Base-by-base conservation (phyloP, 2,329 filamentous ascomycete species). In the Rachicladosporium sp. region DNA sequence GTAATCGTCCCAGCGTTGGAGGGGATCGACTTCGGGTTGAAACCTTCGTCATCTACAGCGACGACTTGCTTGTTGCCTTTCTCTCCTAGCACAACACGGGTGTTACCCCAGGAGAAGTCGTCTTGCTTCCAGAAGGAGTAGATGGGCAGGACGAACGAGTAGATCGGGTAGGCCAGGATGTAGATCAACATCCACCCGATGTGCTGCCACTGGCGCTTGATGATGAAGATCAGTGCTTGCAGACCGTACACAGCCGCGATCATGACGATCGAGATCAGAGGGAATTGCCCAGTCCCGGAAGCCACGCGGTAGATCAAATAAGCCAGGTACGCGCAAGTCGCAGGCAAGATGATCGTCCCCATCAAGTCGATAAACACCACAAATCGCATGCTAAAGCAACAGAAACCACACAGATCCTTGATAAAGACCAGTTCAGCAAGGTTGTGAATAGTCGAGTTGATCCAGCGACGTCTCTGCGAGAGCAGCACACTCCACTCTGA, bases 51-150 rank as follows among this genome's bases (percentile, higher is more conserved):
- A 40, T 77, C 74, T 2, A 88, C 77, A 0, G 87, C 87, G 38
- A 98, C 73, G n/a, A 95, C 70, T 57, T 93, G 78, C 67, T 93
- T 94, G 58, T 75, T 76, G 46, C 88, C 89, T 61, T 89, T 86
- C 62, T 98, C 91, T 43, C 87, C 89, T 49, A 96, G 83, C 50
- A 98, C 91, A 48, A 98, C 78, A 74, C 91, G 87, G 1, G 91
- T 98, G 67, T 91, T 96, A 72, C 91, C 91, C 91, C 91, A 98
- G 2, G 80, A 80, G 71, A 98, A 98, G 66, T 98, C 89, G 64
- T 98, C 91, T 62, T 95, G 88, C 65, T 95, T 93, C 91, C 91
- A 98, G 80, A 98, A 98, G 0, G 89, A 94, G 68, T 96, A 98
- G 47, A 98, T 67, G 1, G 91, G 91, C 9, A 98, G 74, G 46